Evolutionary conservation across 805 yeast species (phyloP).

Genomic region (Candida manassasensis): DNA sequence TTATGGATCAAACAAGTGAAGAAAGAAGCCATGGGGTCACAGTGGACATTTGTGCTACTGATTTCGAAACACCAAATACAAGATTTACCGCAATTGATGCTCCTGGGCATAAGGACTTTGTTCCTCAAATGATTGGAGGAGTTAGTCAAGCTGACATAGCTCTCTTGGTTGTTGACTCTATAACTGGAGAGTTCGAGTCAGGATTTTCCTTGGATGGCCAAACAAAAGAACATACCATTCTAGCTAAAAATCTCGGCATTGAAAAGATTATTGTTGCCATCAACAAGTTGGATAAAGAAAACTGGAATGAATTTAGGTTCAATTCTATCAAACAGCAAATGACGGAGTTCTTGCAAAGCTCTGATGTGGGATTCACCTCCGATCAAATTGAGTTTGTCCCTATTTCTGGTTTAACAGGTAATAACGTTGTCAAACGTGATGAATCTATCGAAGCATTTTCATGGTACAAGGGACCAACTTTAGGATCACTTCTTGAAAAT

Average conservation of each 20-base stretch:
- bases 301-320: slow-evolving; percentile 53
- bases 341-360: slow-evolving; percentile 43
- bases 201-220: slow-evolving; percentile 68
- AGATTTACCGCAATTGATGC: slow-evolving; percentile 74
- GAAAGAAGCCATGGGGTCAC: slow-evolving; percentile 77
- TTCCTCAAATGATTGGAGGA: slow-evolving; percentile 84
- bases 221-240: slow-evolving; percentile 71
- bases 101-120: slow-evolving; percentile 79
- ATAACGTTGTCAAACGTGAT: slow-evolving; percentile 51
- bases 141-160: slow-evolving; percentile 77
- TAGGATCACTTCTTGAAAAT: slow-evolving; percentile 38
- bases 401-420: slow-evolving; percentile 65
- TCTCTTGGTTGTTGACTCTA: slow-evolving; percentile 63
- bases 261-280: slow-evolving; percentile 55
- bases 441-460: slow-evolving; percentile 17
- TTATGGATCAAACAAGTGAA: slow-evolving; percentile 74
- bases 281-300: slow-evolving; percentile 64
- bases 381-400: slow-evolving; percentile 54
- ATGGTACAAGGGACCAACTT: slow-evolving; percentile 47
- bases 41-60: slow-evolving; percentile 67
- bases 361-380: slow-evolving; percentile 45
- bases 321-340: slow-evolving; percentile 47
- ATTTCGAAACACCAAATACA: slow-evolving; percentile 51
- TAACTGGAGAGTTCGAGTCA: slow-evolving; percentile 62
- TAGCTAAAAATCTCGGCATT: slow-evolving; percentile 67